Conservation (phyloP, 2,329 filamentous ascomycete genomes). For the Eurotiales sp. region DNA sequence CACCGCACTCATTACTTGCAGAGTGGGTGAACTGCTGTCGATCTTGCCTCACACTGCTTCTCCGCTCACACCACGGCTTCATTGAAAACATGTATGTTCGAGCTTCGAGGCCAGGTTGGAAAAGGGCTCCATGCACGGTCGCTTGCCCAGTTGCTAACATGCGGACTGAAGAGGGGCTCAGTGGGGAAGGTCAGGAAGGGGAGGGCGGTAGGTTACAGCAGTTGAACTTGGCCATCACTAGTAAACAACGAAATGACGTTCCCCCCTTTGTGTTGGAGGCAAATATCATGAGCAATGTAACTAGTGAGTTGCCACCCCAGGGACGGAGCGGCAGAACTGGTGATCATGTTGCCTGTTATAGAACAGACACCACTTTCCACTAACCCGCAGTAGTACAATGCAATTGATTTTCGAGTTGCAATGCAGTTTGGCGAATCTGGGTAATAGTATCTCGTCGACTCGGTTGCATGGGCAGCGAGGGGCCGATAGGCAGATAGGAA, state of each 20-base stretch:
- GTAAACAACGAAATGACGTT: neutral
- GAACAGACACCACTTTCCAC: neutral
- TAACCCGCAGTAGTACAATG: neutral
- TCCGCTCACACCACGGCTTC: constrained; percentile 1
- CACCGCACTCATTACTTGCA: neutral
- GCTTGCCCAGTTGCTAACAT: neutral
- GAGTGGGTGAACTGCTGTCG: neutral
- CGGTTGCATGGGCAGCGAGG: neutral
- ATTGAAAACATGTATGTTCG: too few species aligned
- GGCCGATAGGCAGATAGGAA: constrained; percentile 1
- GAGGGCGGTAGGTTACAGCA: neutral
- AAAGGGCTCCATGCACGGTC: neutral
- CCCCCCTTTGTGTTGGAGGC: neutral
- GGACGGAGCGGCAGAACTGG: neutral
- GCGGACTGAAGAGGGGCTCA: constrained; percentile 7
- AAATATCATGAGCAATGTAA: neutral
- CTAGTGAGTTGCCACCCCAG: constrained; percentile 5
- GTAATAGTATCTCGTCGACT: neutral
- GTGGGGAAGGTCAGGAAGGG: constrained; percentile 1
- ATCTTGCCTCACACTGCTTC: constrained; percentile 5
- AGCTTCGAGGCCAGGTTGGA: neutral
- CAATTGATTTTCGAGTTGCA: neutral
- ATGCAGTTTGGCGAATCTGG: constrained; percentile 6
- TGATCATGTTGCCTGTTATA: neutral
- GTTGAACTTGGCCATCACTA: neutral